Base-by-base conservation (phyloP, 1,139 yeast genomes). In the Suzukiozyma palmioleophila region DNA sequence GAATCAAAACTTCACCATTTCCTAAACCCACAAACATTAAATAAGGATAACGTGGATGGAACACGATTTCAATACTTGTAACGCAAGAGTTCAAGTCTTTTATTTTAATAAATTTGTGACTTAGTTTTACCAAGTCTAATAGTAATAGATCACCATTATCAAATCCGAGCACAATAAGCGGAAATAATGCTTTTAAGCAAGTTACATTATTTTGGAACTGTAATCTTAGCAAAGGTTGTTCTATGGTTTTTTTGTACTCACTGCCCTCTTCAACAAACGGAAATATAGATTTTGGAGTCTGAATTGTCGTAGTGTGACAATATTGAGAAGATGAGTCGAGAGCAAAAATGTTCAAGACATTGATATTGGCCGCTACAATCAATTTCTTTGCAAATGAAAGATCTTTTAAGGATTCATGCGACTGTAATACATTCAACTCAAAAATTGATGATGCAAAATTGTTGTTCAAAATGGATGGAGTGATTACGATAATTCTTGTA, bases 21-120 rank as follows among this genome's bases (percentile, higher is more conserved):
- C 74, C 59, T 40, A 53, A 62, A 2, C 76, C 76, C 0, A 60
- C 72, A 6, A 66, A 52, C 3, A 70, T 48, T 39, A 70, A 51
- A 37, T 58, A 57, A 8, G 62, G 67, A 44, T 59, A 60, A 8
- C 49, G 42, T 1, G 63, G 62, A 46, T 68, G 67, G 32, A 47
- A 42, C 12, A 69, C 53, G 2, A 60, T 52, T 21, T 62, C 67
- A 8, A 70, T 40, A 7, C 71, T 52, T 1, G 74, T 67, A 2
- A 69, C 69, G 1, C 56, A 42, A 2, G 42, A 41, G 35, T 50
- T 61, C 59, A 42, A 67, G 54, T 3, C 53, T 47, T 35, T 62
- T 60, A 43, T 33, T 26, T 16, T 33, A 25, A 26, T 26, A 8
- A 14, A 33, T 26, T 33, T 33, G 11, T 48, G 62, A 4, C 58